These are phyloP conservation scores for Cymodocea nodosa DNA, from an alignment of 116 monocot genomes.

Conservation along the genomic window DNA sequence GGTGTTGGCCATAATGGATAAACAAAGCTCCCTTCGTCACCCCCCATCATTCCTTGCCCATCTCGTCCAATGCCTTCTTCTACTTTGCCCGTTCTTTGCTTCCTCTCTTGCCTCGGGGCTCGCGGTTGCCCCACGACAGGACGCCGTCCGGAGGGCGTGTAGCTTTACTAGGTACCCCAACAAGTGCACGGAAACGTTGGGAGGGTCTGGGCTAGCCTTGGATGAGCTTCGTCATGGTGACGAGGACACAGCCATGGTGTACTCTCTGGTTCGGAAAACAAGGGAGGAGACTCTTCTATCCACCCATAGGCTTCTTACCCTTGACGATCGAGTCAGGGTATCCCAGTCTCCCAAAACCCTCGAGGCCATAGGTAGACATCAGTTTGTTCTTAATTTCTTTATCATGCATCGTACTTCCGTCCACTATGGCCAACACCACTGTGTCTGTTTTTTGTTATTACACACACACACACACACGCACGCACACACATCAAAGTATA, in stretches of 20 bases:
- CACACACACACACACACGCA: no score
- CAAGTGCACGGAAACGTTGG: conserved; percentile 8
- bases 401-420: neutral
- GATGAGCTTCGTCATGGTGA: neutral
- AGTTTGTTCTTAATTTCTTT: neutral
- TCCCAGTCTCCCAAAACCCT: neutral
- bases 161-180: conserved; percentile 13
- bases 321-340: neutral
- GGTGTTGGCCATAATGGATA: conserved; percentile 9
- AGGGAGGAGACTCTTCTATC: conserved; percentile 10
- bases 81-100: conserved; percentile 1
- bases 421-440: neutral
- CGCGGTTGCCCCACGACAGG: neutral
- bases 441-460: neutral
- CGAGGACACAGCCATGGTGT: neutral
- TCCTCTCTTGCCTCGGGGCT: neutral
- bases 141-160: conserved; percentile 8
- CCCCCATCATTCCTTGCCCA: neutral
- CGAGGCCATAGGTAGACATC: conserved; percentile 12
- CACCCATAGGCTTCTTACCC: neutral
- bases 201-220: neutral
- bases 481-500: no score
- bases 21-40: neutral
- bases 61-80: neutral
- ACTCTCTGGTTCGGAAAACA: conserved; percentile 5